A percentile compares a stretch with the other conserved stretches of the same genome.
These are phyloP conservation scores for Candida silvatica DNA, from an alignment of 805 yeast species.

Conservation along the genomic window DNA sequence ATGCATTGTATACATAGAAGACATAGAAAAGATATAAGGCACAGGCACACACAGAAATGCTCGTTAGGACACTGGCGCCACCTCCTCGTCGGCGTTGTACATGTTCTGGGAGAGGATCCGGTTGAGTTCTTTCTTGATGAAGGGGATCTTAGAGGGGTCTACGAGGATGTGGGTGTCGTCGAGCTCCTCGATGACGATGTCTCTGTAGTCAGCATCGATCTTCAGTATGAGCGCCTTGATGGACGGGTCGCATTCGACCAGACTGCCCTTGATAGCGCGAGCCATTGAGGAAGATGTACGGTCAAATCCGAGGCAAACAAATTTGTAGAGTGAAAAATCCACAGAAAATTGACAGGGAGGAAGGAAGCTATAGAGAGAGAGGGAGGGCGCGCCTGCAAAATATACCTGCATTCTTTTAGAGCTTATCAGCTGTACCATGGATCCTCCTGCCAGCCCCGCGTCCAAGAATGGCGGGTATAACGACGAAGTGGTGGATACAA, in stretches of 20 bases:
- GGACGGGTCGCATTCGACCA: constrained; percentile 73
- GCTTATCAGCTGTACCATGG: constrained; percentile 1
- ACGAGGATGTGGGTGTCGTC: constrained; percentile 88
- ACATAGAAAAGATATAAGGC: too few species aligned
- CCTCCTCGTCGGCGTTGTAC: constrained; percentile 79
- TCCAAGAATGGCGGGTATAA: constrained; percentile 2
- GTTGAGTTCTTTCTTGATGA: constrained; percentile 71
- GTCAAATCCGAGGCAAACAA: not conserved
- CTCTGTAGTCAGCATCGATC: constrained; percentile 70
- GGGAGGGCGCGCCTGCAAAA: not conserved
- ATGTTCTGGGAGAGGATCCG: constrained; percentile 72
- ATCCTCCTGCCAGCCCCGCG: not conserved
- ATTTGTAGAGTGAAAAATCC: not conserved
- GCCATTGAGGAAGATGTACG: constrained; percentile 31
- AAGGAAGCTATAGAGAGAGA: not conserved
- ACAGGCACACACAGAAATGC: too few species aligned
- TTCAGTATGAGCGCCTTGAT: constrained; percentile 78
- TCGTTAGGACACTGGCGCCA: too few species aligned
- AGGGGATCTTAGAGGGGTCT: constrained; percentile 67
- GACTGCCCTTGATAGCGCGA: constrained; percentile 46
- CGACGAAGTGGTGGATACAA: constrained; percentile 18
- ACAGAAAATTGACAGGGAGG: not conserved
- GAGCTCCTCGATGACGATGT: constrained; percentile 65
- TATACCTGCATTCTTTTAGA: not conserved
- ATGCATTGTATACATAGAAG: too few species aligned